Conservation (phyloP, 1,139 yeast genomes). For the Meyerozyma athensensis region DNA sequence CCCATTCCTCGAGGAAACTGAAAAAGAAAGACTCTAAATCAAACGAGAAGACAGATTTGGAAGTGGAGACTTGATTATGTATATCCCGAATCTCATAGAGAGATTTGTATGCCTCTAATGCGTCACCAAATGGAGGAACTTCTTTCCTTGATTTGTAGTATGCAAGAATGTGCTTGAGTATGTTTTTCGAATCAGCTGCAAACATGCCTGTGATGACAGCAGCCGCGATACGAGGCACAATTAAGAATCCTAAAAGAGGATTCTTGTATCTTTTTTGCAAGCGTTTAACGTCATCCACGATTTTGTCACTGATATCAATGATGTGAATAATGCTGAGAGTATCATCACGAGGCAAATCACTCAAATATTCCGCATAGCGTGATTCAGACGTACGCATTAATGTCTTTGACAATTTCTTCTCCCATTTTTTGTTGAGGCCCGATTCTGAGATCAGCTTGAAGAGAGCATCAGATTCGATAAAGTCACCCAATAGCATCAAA, state of each 20-base stretch:
- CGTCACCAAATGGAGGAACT: conserved; percentile 52
- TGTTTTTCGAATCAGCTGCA: conserved; percentile 59
- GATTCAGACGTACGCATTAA: conserved; percentile 51
- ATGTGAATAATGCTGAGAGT: conserved; percentile 55
- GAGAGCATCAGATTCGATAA: conserved; percentile 46
- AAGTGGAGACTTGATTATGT: conserved; percentile 43
- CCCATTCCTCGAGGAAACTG: conserved; percentile 55
- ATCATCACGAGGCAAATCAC: conserved; percentile 61
- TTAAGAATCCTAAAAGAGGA: conserved; percentile 56
- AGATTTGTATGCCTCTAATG: conserved; percentile 55
- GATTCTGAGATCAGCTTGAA: conserved; percentile 32
- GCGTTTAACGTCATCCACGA: conserved; percentile 46
- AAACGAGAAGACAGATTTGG: conserved; percentile 39
- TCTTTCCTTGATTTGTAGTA: conserved; percentile 33
- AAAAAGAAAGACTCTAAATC: conserved; percentile 57
- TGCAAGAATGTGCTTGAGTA: conserved; percentile 52
- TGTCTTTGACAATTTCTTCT: conserved; percentile 44
- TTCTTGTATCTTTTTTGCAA: conserved; percentile 59
- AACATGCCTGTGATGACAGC: conserved; percentile 56
- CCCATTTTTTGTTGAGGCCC: conserved; percentile 46
- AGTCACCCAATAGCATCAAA: conserved; percentile 46
- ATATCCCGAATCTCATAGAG: conserved; percentile 54
- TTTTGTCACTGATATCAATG: conserved; percentile 52
- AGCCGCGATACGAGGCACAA: conserved; percentile 53
- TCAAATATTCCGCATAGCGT: conserved; percentile 55